Evolutionary conservation across 768 basidiomycete genomes (phyloP).

Genomic region (Dioszegia aurantiaca): DNA sequence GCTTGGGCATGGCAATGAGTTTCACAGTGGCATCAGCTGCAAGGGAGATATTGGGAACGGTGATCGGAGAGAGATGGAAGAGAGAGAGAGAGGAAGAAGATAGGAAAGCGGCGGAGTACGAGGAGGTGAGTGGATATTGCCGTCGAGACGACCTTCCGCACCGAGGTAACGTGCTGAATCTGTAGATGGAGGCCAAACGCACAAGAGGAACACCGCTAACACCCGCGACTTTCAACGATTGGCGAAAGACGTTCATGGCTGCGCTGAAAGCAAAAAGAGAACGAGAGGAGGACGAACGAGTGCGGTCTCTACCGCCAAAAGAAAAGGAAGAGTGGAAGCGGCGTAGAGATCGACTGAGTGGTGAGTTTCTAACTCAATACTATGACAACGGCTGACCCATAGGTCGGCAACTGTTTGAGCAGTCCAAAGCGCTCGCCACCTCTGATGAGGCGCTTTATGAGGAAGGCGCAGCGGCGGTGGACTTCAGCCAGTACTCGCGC

Average conservation of each 20-base stretch:
- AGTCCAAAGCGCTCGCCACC: conserved; percentile 64
- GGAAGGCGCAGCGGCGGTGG: conserved; percentile 81
- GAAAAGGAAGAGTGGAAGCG: conserved; percentile 82
- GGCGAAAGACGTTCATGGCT: conserved; percentile 75
- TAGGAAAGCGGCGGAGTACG: conserved; percentile 68
- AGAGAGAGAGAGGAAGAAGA: conserved; percentile 66
- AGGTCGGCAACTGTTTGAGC: conserved; percentile 93
- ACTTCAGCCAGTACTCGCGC: conserved; percentile 83
- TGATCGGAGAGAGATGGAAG: conserved; percentile 63
- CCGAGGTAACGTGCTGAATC: neutral
- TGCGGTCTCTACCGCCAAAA: conserved; percentile 68
- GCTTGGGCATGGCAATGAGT: conserved; percentile 81
- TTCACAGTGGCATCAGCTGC: conserved; percentile 87
- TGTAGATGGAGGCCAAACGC: conserved; percentile 77
- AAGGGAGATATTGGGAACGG: conserved; percentile 67
- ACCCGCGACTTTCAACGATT: conserved; percentile 69
- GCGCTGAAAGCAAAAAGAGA: conserved; percentile 62
- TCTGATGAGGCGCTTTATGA: conserved; percentile 75
- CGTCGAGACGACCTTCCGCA: too few species aligned
- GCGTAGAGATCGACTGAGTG: conserved; percentile 62
- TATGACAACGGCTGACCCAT: neutral
- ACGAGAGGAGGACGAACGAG: conserved; percentile 72
- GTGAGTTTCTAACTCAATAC: conserved; percentile 55
- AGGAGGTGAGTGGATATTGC: conserved; percentile 58
- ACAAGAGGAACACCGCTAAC: conserved; percentile 93